Evolutionary conservation across 768 basidiomycete genomes (phyloP), one percentile per base, ranked within the genome.

Genomic region (Dictyophora rubrovolvata): DNA sequence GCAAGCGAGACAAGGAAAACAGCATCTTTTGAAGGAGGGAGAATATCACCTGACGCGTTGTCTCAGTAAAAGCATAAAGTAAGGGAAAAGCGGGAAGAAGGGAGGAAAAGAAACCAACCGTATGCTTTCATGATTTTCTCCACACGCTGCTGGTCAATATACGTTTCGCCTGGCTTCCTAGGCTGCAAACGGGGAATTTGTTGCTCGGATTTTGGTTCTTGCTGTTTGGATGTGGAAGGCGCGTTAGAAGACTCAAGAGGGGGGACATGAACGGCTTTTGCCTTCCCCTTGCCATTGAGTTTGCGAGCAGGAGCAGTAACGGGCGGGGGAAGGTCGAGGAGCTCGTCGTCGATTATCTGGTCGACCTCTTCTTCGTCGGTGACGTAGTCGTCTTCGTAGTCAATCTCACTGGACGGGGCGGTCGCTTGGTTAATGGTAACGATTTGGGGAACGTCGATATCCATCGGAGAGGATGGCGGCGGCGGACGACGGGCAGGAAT

Each of bases 101-200:
- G 10, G 23, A 52, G 20, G 48, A 16, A 36, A 58, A 36, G 10
- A 17, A 48, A 72, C 78, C 52, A 69, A 83, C 88, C 87, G 62
- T 92, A 87, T 12, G 87, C 84, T 65, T 89, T 83, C 47, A 89
- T 74, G 64, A 92, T 89, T 66, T 80, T 85, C 70, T 91, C 87
- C 46, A 93, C 69, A 62, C 82, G 79, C 42, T 78, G 69, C 36
- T 80, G 73, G 16, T 89, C 89, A 35, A 92, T 72, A 2, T 87
- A 70, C 5, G 82, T 83, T 49, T 85, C 81, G 22, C 88, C 89
- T 0, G 81, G 81, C 21, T 74, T 70, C 63, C 85, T 82, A 59
- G 59, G 42, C 35, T 48, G 59, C 49, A 52, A 53, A 17, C 37
- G 59, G 22, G 62, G 62, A n/a, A 58, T 22, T 46, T 53, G 33